phyloP scores from a whole-genome alignment of 257 asterid genomes.

The Craterostigma plantagineum region DNA sequence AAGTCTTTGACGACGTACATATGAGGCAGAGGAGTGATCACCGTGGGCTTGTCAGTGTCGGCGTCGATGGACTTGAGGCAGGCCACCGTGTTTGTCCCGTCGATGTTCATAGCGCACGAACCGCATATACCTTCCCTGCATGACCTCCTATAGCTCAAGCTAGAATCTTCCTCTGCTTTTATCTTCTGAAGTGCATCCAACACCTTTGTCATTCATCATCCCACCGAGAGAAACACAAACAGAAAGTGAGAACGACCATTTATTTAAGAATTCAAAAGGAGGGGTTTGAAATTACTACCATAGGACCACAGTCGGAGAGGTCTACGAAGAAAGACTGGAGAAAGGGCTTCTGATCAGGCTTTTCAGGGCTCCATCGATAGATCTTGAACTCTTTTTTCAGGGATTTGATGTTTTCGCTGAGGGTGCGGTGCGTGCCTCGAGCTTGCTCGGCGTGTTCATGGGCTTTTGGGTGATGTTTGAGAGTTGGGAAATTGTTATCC shows the following conservation, averaged over 20 bases:
- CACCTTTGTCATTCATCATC: conserved; percentile 16
- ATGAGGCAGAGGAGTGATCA: conserved; percentile 64
- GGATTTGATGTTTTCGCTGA: conserved; percentile 3
- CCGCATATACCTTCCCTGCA: conserved; percentile 77
- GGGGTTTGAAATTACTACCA: conserved; percentile 16
- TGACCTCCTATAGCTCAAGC: conserved; percentile 48
- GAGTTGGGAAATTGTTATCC: conserved; percentile 21
- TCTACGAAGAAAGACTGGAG: conserved; percentile 46
- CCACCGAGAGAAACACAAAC: not conserved
- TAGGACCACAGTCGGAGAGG: conserved; percentile 55
- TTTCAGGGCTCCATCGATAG: conserved; percentile 54
- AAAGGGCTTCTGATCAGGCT: conserved; percentile 33
- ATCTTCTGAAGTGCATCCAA: conserved; percentile 58
- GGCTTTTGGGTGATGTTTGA: conserved; percentile 37
- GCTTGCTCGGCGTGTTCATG: conserved; percentile 35
- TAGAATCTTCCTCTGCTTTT: conserved; percentile 40
- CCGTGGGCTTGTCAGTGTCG: conserved; percentile 22
- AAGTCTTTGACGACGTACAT: conserved; percentile 72
- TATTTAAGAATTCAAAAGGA: too few relatives aligned
- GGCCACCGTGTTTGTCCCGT: conserved; percentile 62
- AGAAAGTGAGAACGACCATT: too few relatives aligned
- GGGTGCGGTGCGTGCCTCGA: conserved; percentile 14
- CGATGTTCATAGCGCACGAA: conserved; percentile 68
- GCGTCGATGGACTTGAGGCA: conserved; percentile 55
- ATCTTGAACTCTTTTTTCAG: conserved; percentile 45